Percentiles rank a stretch among this genome's conserved stretches.
phyloP scores from a whole-genome alignment of 2,329 filamentous ascomycete genomes.

The Thelonectria olida region DNA sequence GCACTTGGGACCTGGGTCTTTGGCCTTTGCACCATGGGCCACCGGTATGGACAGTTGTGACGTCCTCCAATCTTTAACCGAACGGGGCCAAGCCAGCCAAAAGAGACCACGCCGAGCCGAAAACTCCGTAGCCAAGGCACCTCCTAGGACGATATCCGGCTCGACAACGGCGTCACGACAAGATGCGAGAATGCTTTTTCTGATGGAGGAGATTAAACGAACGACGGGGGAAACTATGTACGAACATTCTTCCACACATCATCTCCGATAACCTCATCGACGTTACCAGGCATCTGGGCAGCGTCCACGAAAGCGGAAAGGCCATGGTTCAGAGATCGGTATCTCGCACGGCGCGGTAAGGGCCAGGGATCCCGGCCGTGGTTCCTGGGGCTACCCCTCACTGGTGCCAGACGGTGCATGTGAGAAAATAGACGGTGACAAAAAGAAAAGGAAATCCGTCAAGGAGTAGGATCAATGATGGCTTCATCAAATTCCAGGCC shows the following conservation, averaged over 20 bases:
- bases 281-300: conserved; percentile 13
- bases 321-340: conserved; percentile 37
- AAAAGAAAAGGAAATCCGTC: conserved; percentile 15
- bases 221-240: conserved; percentile 6
- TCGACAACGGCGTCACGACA: too few relatives aligned
- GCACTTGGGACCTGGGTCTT: not conserved
- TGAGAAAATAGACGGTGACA: conserved; percentile 37
- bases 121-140: conserved; percentile 9
- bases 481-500: not conserved
- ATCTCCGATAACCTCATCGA: conserved; percentile 6
- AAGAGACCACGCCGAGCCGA: conserved; percentile 13
- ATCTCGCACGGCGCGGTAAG: conserved; percentile 37
- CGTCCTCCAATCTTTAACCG: conserved; percentile 9
- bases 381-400: conserved; percentile 43
- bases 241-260: too few relatives aligned
- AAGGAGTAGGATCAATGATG: conserved; percentile 8
- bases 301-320: conserved; percentile 14
- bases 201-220: not conserved
- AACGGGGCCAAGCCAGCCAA: conserved; percentile 14
- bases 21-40: not conserved
- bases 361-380: conserved; percentile 37
- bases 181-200: conserved; percentile 1
- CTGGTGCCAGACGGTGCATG: conserved; percentile 31
- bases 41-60: not conserved
- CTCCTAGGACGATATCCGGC: too few relatives aligned